Base-by-base conservation (phyloP, 2,329 filamentous ascomycete species). In the Cryphonectria nitschkei region DNA sequence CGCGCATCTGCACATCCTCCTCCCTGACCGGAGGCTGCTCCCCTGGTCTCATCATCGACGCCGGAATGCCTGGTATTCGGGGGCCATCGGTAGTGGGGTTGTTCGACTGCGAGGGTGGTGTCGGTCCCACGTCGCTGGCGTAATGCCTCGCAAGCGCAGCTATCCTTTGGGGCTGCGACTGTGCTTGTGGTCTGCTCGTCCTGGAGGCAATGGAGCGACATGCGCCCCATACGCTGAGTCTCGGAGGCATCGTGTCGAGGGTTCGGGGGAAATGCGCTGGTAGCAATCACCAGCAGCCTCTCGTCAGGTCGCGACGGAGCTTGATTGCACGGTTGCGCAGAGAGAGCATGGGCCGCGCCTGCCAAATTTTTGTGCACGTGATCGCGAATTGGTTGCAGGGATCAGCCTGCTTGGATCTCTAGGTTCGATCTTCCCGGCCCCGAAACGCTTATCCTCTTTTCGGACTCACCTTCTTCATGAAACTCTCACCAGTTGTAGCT, bases 191-290 rank as follows among this genome's bases (percentile, higher is more conserved):
- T 74, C 80, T 77, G 54, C 81, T 74, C 68, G 81, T 74, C 68
- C 82, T 80, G 63, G 83, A 73, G 52, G 81, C 79, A 65, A 86
- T 78, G 60, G 81, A 78, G 72, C 83, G 80, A 77, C 82, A 80
- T 67, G 80, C 80, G 75, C 79, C 77, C 74, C 85, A 83, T 56
- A 89, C 74, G 73, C 84, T 85, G 75, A 88, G 79, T 79, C 86
- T 83, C 70, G 88, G 84, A 75, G 87, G 84, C 88, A 90, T 90
- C 70, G 72, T 79, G 62, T 66, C 65, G 70, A 65, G 72, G 73
- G 69, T 71, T 50, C 43, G 9, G 19, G 43, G 67, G 61, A 58
- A 65, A 69, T 72, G 72, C 41, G 72, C 41, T 65, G 64, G 67
- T 50, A 39, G 63, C 65, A 65, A 65, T 64, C 52, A 64, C 50